phyloP scores from a whole-genome alignment of 2,329 filamentous ascomycete genomes.

The Helicocarpus griseus region DNA sequence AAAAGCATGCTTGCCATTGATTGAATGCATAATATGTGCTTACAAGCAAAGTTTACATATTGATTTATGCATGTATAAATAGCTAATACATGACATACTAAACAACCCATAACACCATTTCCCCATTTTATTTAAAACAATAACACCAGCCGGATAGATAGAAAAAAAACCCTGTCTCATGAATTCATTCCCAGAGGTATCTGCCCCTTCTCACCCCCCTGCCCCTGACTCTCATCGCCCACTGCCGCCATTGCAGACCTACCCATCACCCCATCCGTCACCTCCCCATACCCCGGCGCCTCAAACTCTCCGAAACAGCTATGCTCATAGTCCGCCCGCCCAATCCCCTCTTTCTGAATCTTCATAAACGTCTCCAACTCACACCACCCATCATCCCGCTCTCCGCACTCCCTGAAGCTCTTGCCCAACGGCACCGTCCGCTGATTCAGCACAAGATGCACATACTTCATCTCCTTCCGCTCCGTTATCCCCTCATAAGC shows the following conservation, averaged over 20 bases:
- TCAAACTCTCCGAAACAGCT: slow-evolving; percentile 50
- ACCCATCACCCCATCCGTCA: slow-evolving; percentile 17
- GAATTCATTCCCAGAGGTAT: neutral
- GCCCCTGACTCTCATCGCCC: neutral
- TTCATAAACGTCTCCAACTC: slow-evolving; percentile 59
- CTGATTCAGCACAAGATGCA: slow-evolving; percentile 67
- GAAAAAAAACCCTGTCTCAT: too few species aligned
- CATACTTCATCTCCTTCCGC: slow-evolving; percentile 53
- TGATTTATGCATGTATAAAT: too few species aligned
- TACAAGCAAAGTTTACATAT: too few species aligned
- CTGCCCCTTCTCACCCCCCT: neutral
- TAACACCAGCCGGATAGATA: too few species aligned
- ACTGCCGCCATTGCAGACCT: neutral
- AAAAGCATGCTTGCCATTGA: too few species aligned
- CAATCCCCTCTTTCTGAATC: slow-evolving; percentile 50
- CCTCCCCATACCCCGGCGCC: slow-evolving; percentile 15
- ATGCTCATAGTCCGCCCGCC: slow-evolving; percentile 52
- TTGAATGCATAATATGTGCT: too few species aligned
- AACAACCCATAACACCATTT: too few species aligned
- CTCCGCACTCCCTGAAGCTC: slow-evolving; percentile 57
- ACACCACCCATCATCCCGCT: slow-evolving; percentile 66
- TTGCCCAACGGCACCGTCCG: slow-evolving; percentile 59
- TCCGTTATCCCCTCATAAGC: too few species aligned
- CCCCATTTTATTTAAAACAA: too few species aligned
- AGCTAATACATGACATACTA: too few species aligned